Evolutionary conservation across 805 yeast genomes (phyloP), one percentile per base, ranked within the genome.

Genomic region (Yarrowia sp.): DNA sequence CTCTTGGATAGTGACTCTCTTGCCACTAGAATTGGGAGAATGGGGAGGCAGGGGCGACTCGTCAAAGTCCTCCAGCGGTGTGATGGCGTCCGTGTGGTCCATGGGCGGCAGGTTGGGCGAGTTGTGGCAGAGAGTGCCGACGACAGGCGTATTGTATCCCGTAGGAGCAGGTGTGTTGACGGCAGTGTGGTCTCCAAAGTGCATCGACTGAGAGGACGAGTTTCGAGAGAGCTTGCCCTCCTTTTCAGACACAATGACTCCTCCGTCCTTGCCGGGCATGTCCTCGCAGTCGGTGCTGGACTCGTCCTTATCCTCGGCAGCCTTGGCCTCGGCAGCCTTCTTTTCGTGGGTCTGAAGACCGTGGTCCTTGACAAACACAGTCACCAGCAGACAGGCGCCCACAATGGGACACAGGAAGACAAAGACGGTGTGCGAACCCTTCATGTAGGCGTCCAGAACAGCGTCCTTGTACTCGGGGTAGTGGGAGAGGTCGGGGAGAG

Each of bases 391-490:
- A 45, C 72, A 42, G 5, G 69, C 58, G 41, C 56, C 64, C 36
- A 67, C 68, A 42, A 70, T 42, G 32, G 72, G 72, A 8, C 66
- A 45, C 41, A 69, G 63, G 35, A 69, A 67, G 46, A 70, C 67
- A 32, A 70, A 71, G 14, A 72, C 69, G 5, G 70, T 63, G 15
- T 72, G 70, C 12, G 70, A 49, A 10, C 71, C 71, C 22, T 53
- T 46, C 67, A 69, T 65, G 50, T 72, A 72, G 8, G 73, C 71
- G 35, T 72, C 70, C 9, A 69, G 55, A 14, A 72, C 72, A 5
- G 42, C 68, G 43, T 45, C 61, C 45, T 26, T 65, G 69, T 36
- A 42, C 58, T 26, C 53, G 52, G 38, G 69, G 41, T 48, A 71
- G 35, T 42, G 41, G 35, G 38, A 45, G 12, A 68, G 16, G 50